These are phyloP conservation scores for Leersia perrieri DNA, from an alignment of 176 grass and related monocot species.

Conservation along the genomic window DNA sequence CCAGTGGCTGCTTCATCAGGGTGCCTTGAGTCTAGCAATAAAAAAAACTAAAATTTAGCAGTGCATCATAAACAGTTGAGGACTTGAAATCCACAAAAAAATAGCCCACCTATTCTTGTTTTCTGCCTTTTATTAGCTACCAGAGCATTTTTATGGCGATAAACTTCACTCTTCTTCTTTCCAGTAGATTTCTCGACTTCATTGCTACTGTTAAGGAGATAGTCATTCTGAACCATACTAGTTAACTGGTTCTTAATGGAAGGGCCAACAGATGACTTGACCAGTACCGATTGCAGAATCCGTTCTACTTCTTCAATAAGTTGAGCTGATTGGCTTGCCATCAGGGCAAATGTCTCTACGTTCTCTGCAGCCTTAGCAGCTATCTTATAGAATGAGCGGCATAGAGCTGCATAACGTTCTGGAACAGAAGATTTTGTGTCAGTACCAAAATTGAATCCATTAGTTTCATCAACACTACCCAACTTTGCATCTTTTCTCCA, in stretches of 20 bases:
- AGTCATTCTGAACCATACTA: constrained; percentile 46
- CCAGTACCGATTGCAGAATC: constrained; percentile 45
- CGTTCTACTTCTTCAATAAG: constrained; percentile 70
- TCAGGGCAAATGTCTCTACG: constrained; percentile 53
- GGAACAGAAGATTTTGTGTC: constrained; percentile 43
- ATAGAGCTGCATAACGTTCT: constrained; percentile 62
- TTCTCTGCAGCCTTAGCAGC: constrained; percentile 85
- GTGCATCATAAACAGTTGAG: background rate
- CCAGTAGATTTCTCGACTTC: constrained; percentile 44
- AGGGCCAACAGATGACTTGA: constrained; percentile 51
- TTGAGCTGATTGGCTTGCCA: constrained; percentile 65
- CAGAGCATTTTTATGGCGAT: constrained; percentile 43
- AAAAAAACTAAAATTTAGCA: background rate
- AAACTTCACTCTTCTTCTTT: constrained; percentile 57
- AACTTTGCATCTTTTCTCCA: constrained; percentile 89
- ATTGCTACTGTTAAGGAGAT: constrained; percentile 41
- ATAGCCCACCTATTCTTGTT: constrained; percentile 57
- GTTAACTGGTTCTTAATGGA: constrained; percentile 43
- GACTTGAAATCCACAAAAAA: constrained; percentile 13
- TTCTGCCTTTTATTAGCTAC: constrained; percentile 65
- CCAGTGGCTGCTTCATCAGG: constrained; percentile 42
- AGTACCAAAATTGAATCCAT: constrained; percentile 44
- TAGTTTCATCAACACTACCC: constrained; percentile 30
- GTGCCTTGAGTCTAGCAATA: constrained; percentile 17
- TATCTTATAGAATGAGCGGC: constrained; percentile 69